Evolutionary conservation across 192 early-diverging fungal species (phyloP).

Genomic region (Dissophora ornata): DNA sequence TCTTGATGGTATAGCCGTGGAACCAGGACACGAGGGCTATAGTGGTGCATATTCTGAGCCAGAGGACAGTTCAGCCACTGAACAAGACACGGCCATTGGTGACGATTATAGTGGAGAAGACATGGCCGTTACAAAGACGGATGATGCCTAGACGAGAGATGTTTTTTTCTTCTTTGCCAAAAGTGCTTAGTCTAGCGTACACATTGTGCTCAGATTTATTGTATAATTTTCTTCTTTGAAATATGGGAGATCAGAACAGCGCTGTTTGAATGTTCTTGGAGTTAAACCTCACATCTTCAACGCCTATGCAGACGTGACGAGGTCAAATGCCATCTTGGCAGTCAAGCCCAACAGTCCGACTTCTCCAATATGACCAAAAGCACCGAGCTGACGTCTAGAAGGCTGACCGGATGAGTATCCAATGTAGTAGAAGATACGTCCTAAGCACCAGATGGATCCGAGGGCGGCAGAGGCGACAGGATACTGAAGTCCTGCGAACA

Average conservation of each 20-base stretch:
- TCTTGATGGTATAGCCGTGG: slow-evolving; percentile 23
- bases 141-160: too few species aligned
- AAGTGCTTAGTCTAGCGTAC: too few species aligned
- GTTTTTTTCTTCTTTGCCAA: too few species aligned
- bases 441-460: slow-evolving; percentile 62
- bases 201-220: too few species aligned
- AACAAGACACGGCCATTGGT: too few species aligned
- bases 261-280: too few species aligned
- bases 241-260: too few species aligned
- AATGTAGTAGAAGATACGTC: slow-evolving; percentile 63
- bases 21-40: slow-evolving; percentile 2
- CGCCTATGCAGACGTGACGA: slow-evolving; percentile 16
- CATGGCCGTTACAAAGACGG: too few species aligned
- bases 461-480: slow-evolving; percentile 63
- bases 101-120: too few species aligned
- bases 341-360: slow-evolving; percentile 59
- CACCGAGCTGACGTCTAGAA: slow-evolving; percentile 59
- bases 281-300: too few species aligned
- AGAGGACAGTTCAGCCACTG: neutral
- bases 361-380: slow-evolving; percentile 64
- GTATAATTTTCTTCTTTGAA: too few species aligned
- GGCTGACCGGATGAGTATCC: slow-evolving; percentile 73
- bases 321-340: slow-evolving; percentile 48
- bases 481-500: slow-evolving; percentile 63
- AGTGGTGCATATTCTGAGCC: neutral